Percentiles rank a stretch among this genome's conserved stretches.
Conservation (phyloP, 192 early-diverging fungal genomes). For the Spizellomyces punctatus region DNA sequence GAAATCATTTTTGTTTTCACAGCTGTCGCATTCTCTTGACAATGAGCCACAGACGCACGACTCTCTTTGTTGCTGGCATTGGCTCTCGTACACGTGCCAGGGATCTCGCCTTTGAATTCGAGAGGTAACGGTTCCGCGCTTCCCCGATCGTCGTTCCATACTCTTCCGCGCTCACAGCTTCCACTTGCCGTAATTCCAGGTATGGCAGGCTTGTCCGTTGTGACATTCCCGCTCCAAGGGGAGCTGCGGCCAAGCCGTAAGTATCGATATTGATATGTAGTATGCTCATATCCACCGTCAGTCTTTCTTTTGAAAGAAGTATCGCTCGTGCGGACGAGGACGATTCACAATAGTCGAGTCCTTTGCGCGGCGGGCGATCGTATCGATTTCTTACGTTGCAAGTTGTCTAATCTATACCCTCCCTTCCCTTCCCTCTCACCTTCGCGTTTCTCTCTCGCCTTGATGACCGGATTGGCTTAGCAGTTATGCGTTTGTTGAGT, state of each 20-base stretch:
- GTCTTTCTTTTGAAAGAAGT: too few species aligned
- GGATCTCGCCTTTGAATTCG: constrained; percentile 94
- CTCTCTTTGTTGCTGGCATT: constrained; percentile 86
- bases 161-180: neutral
- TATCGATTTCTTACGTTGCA: neutral
- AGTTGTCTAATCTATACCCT: constrained; percentile 14
- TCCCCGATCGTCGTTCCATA: neutral
- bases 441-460: too few species aligned
- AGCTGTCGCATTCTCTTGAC: neutral
- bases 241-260: constrained; percentile 40
- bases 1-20: too few species aligned
- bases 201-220: constrained; percentile 52
- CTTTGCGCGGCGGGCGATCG: neutral
- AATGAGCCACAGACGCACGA: constrained; percentile 53
- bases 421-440: constrained; percentile 3
- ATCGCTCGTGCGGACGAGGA: too few species aligned
- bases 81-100: constrained; percentile 75
- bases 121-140: constrained; percentile 66
- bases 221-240: constrained; percentile 50
- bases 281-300: too few species aligned
- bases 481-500: constrained; percentile 96
- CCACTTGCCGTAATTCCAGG: constrained; percentile 25
- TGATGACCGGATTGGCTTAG: neutral
- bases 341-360: too few species aligned
- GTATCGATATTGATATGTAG: constrained; percentile 4